Evolutionary conservation across 139 green algal species (phyloP).

Genomic region (Nannochloris sp.): DNA sequence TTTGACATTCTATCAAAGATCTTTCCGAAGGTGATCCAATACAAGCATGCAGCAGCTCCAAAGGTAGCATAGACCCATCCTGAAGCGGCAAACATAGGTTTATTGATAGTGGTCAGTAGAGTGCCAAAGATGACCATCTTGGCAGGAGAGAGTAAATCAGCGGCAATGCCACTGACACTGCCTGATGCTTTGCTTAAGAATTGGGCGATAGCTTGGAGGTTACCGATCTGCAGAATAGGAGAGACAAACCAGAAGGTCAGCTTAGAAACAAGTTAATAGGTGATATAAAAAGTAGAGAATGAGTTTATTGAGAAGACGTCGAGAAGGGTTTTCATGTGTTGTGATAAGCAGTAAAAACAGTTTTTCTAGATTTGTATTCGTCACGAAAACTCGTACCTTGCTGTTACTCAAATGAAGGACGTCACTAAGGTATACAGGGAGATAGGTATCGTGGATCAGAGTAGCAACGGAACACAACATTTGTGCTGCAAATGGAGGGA

Average conservation of each 20-base stretch:
- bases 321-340: no score
- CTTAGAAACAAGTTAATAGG: not conserved
- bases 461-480: slow-evolving; percentile 77
- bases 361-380: not conserved
- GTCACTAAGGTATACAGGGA: slow-evolving; percentile 79
- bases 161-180: slow-evolving; percentile 52
- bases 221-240: slow-evolving; percentile 55
- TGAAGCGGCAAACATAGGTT: slow-evolving; percentile 74
- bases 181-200: slow-evolving; percentile 73
- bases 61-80: slow-evolving; percentile 46
- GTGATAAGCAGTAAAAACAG: not conserved
- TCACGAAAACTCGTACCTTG: slow-evolving; percentile 8
- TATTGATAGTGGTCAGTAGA: slow-evolving; percentile 66
- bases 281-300: not conserved
- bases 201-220: slow-evolving; percentile 67
- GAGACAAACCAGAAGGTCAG: not conserved
- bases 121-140: slow-evolving; percentile 76
- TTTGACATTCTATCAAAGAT: slow-evolving; percentile 60
- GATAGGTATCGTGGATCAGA: slow-evolving; percentile 82
- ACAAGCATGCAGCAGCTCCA: slow-evolving; percentile 49
- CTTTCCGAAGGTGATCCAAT: slow-evolving; percentile 73
- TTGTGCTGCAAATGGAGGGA: slow-evolving; percentile 29
- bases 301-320: not conserved
- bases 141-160: slow-evolving; percentile 65
- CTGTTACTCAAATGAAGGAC: slow-evolving; percentile 63